Evolutionary conservation across 2,329 filamentous ascomycete genomes (phyloP).

Genomic region (Diaporthe citri): DNA sequence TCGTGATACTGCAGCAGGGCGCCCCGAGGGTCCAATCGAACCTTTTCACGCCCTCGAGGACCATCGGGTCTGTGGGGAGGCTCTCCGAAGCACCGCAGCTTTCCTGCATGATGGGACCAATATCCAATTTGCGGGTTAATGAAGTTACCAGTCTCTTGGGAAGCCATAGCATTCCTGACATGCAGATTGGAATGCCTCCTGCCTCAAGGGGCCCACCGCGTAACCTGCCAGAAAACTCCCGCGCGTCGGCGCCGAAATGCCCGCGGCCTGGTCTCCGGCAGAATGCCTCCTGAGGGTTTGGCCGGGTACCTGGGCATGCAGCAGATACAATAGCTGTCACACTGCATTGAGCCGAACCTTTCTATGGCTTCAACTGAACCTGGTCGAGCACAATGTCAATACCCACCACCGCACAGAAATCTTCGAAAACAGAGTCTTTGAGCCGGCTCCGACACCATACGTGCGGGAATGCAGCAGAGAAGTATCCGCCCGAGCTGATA

Average conservation of each 20-base stretch:
- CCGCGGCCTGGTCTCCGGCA: background rate
- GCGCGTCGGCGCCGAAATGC: background rate
- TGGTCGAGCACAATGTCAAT: background rate
- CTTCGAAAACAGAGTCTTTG: background rate
- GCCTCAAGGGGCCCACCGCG: background rate
- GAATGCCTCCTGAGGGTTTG: background rate
- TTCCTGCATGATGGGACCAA: background rate
- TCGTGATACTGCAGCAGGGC: constrained; percentile 16
- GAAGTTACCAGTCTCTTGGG: constrained; percentile 7
- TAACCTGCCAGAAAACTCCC: background rate
- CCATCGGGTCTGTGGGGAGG: background rate
- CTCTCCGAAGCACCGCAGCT: background rate
- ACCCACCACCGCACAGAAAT: background rate
- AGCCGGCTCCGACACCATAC: background rate
- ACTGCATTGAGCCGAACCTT: constrained; percentile 13
- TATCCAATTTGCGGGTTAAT: constrained; percentile 15
- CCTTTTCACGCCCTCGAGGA: no score
- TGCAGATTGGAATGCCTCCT: background rate
- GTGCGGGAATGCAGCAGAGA: background rate
- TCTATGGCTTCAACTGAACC: background rate
- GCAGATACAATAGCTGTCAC: constrained; percentile 5
- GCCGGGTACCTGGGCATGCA: background rate
- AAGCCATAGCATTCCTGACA: background rate
- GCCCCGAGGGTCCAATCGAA: background rate
- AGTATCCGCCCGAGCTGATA: background rate